Base-by-base conservation (phyloP, 106 monocot genomes). In the Allium sativum region DNA sequence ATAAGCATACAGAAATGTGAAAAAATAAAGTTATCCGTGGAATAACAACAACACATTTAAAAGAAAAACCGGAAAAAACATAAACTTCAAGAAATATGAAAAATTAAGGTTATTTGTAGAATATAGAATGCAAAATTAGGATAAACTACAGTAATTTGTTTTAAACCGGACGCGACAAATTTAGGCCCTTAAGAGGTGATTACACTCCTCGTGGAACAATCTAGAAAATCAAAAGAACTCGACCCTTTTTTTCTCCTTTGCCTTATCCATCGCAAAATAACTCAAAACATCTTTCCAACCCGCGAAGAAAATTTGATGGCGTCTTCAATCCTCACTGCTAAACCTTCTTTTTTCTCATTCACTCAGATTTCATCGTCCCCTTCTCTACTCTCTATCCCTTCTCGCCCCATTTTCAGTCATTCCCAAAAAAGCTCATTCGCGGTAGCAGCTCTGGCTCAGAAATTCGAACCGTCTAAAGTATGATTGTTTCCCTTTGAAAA, bases 391-490 rank as follows among this genome's bases (percentile, higher is more conserved):
- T 8, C 18, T 11, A 9, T 41, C 52, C 40, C 68, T 12, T 16
- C 57, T 21, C 61, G 44, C 18, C 60, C 7, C 16, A 60, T 42
- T 21, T 65, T 73, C 18, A 15, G 55, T 8, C 14, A 65, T 21
- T 52, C 71, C 31, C 75, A 79, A 15, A 65, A 68, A 52, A 74
- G 44, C 58, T 58, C 62, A 13, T 52, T 74, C 20, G 62, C 73
- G 60, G 71, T 78, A 18, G 55, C 66, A 16, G 78, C 89, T 47
- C 48, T 73, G 45, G 68, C 74, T 10, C 70, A 67, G 60, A 81
- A 85, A 69, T 92, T 80, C 78, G 98, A 91, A 62, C 85, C 91
- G 18, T 70, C 80, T 15, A 87, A 91, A 88, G 90, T 88, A 7
- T 46, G 31, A 31, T 1, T 31, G 31, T 1, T 31, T 31, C 31